These are phyloP conservation scores for Porpolomopsis calyptriformis DNA, from an alignment of 768 basidiomycete genomes.

Conservation along the genomic window DNA sequence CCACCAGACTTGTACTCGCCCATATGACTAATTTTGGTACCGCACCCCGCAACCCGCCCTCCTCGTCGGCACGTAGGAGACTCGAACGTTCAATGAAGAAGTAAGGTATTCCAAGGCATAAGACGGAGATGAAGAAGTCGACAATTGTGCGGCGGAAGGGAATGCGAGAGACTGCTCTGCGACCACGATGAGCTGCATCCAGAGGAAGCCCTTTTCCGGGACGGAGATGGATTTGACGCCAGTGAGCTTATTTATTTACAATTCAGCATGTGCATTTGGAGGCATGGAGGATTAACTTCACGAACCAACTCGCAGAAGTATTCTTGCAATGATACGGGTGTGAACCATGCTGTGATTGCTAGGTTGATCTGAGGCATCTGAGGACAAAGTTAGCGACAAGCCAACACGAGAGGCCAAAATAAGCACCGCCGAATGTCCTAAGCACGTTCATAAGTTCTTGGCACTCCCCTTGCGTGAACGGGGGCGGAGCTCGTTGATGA, in stretches of 20 bases:
- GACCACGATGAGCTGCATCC: slow-evolving; percentile 28
- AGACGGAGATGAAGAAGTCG: slow-evolving; percentile 48
- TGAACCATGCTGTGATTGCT: slow-evolving; percentile 39
- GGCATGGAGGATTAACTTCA: slow-evolving; percentile 1
- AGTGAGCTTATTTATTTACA: slow-evolving; percentile 34
- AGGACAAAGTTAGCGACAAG: not conserved
- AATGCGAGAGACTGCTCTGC: slow-evolving; percentile 19
- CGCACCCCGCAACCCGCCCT: slow-evolving; percentile 40
- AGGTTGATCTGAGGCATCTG: slow-evolving; percentile 24
- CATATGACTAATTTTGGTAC: slow-evolving; percentile 50
- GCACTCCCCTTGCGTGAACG: slow-evolving; percentile 70
- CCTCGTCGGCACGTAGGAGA: slow-evolving; percentile 45
- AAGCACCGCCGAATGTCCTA: slow-evolving; percentile 25
- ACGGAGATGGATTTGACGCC: slow-evolving; percentile 63
- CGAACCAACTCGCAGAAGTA: slow-evolving; percentile 59
- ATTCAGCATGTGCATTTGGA: slow-evolving; percentile 1
- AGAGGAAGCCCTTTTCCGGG: slow-evolving; percentile 56
- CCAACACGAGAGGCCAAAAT: not conserved
- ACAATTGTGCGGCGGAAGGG: slow-evolving; percentile 39
- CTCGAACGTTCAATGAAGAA: slow-evolving; percentile 51
- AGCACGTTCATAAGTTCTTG: slow-evolving; percentile 60
- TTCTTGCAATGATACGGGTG: slow-evolving; percentile 56
- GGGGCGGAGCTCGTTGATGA: slow-evolving; percentile 43
- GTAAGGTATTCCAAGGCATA: slow-evolving; percentile 75
- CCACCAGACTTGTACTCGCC: slow-evolving; percentile 55